Evolutionary conservation across 2,329 filamentous ascomycete species (phyloP), one percentile per base, ranked within the genome.

Genomic region (Penicillium sp.): DNA sequence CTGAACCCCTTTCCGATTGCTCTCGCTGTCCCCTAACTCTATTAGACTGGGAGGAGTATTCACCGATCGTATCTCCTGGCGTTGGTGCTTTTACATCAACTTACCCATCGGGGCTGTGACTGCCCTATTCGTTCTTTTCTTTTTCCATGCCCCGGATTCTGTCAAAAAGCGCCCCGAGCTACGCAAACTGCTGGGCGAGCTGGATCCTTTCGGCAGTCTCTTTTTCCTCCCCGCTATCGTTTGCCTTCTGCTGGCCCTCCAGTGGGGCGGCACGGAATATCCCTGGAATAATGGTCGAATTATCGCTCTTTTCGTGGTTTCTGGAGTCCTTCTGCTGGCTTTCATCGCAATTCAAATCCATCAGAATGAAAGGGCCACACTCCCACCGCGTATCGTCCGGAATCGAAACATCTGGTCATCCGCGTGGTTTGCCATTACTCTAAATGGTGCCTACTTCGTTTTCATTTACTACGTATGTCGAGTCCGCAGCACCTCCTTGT

Each of bases 321-420:
- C 56, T 8, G 60, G 66, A 2, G 35, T 76, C 16, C 52, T 75
- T 23, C 61, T 66, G 5, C 56, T 70, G 32, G 57, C 79, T 32
- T 86, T 86, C 18, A 13, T 51, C 6, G 19, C 56, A 60, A 80
- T 36, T 74, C 65, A 49, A 68, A 80, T 51, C 72, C 80, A 74
- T 64, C 72, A 78, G 59, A 73, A 76, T 8, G 79, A 83, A 19
- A 71, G 72, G 44, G 81, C 76, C 2, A 80, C 78, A 10, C 65
- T 83, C 9, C 81, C 81, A 14, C 79, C 78, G 27, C 70, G 76
- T 9, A 73, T 83, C 46, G 73, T 82, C 58, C 76, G 70, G 49
- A 74, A 80, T 58, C 73, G 79, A 26, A 75, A 67, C 23, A 67
- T 77, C 9, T 61, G 68, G 4, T 50, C 66, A 19, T 62, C 69